Evolutionary conservation across 768 basidiomycete species (phyloP).

Genomic region (Russula abietina): DNA sequence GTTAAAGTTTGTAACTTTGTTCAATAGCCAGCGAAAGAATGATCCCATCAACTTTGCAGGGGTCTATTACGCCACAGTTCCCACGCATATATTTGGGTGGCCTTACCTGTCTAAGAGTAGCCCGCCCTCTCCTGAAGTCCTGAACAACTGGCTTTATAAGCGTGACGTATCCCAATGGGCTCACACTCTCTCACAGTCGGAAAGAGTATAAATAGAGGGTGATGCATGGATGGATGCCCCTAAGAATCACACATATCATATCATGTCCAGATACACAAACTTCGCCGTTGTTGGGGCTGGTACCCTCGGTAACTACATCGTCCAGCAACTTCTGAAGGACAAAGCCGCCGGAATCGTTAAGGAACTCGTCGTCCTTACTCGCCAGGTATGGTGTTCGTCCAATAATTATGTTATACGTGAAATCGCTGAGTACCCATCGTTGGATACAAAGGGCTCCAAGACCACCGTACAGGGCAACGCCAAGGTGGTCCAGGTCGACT

Average conservation of each 20-base stretch:
- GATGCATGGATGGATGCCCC: neutral
- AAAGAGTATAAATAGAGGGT: neutral
- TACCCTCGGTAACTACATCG: conserved; percentile 12
- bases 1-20: too few relatives aligned
- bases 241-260: neutral
- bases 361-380: conserved; percentile 22
- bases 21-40: too few relatives aligned
- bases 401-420: neutral
- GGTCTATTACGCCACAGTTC: too few relatives aligned
- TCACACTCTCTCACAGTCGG: too few relatives aligned
- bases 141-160: too few relatives aligned
- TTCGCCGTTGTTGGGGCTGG: conserved; percentile 24
- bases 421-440: neutral
- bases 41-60: too few relatives aligned
- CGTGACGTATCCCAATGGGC: too few relatives aligned
- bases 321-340: conserved; percentile 16
- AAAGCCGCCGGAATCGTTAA: conserved; percentile 14
- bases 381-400: conserved; percentile 5
- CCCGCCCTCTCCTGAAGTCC: too few relatives aligned
- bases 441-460: conserved; percentile 27
- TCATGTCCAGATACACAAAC: conserved; percentile 21
- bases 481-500: conserved; percentile 16
- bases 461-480: conserved; percentile 10
- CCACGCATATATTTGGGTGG: too few relatives aligned
- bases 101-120: too few relatives aligned